A percentile compares a stretch with the other conserved stretches of the same genome.
phyloP scores from a whole-genome alignment of 768 basidiomycete species.

The Suillus paluster region DNA sequence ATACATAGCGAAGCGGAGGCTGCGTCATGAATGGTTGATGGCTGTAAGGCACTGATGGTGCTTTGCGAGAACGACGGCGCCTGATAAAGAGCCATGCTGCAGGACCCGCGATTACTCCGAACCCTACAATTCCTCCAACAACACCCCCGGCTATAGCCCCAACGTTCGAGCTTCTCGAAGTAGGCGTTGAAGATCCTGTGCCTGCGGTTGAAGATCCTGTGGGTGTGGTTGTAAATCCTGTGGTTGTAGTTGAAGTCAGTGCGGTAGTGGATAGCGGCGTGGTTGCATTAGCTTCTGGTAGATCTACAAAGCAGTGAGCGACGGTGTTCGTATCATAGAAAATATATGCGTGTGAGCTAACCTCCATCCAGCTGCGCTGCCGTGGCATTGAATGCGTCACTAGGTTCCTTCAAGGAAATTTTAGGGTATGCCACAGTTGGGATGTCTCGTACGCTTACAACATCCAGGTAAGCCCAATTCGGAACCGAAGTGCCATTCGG shows the following conservation, averaged over 20 bases:
- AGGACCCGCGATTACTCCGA: constrained; percentile 46
- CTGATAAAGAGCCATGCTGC: constrained; percentile 44
- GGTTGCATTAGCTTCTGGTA: constrained; percentile 47
- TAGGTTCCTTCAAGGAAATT: constrained; percentile 19
- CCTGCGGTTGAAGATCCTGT: constrained; percentile 12
- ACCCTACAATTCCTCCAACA: constrained; percentile 37
- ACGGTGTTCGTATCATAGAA: background rate
- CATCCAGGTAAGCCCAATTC: constrained; percentile 65
- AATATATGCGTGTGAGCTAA: constrained; percentile 9
- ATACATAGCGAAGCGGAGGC: constrained; percentile 30
- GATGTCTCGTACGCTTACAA: constrained; percentile 42
- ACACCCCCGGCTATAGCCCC: constrained; percentile 63
- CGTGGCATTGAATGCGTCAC: constrained; percentile 45
- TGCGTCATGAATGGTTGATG: constrained; percentile 16
- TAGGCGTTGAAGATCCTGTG: constrained; percentile 7
- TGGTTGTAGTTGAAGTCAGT: constrained; percentile 7
- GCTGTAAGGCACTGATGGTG: constrained; percentile 19
- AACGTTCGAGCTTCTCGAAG: constrained; percentile 33
- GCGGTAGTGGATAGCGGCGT: constrained; percentile 19
- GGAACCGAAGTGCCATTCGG: constrained; percentile 56
- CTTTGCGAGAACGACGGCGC: constrained; percentile 28
- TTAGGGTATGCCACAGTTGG: background rate
- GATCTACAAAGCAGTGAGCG: constrained; percentile 30
- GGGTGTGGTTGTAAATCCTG: no score
- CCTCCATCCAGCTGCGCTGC: constrained; percentile 40